Evolutionary conservation across 2,329 filamentous ascomycete species (phyloP), one percentile per base, ranked within the genome.

Genomic region (Penicillium sp.): DNA sequence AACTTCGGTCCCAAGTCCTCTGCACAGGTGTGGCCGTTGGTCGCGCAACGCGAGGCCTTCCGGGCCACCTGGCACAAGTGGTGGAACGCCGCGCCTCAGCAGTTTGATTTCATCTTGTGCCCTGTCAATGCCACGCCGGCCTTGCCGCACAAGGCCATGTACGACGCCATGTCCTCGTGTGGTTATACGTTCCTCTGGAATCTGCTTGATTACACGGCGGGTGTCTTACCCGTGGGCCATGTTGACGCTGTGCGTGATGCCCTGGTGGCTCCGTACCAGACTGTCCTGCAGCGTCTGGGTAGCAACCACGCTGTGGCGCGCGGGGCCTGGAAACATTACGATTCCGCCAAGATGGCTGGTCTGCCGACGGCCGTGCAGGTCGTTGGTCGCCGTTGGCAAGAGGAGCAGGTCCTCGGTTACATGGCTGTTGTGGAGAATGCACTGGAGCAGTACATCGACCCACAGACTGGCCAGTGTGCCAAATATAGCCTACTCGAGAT

Each of bases 131-230:
- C 93, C 0, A 96, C 92, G 0, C 92, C 93, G 1, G 93, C 93
- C 0, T 85, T 96, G 3, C 92, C 92, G 1, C 92, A 96, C 71
- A 85, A 88, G 47, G 92, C 87, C 0, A 97, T 96, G 92, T 85
- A 86, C 64, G 88, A 93, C 66, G 91, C 91, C 3, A 87, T 95
- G 45, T 90, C 89, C 61, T 91, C 88, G 64, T 97, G 93, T 68
- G 92, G 92, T 1, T 97, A 98, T 70, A 97, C 93, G 0, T 96
- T 97, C 72, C 76, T 96, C 55, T 98, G 95, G 79, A 97, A 97
- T 67, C 64, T 97, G 85, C 85, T 97, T 49, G 93, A 97, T 71
- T 97, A 97, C 75, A 85, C 90, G 1, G 84, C 85, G 13, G 93
- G 93, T 37, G 86, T 96, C 35, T 69, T 98, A 23, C 93, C 93